These are phyloP conservation scores for Spizellomyces sp. DNA, from an alignment of 192 early-diverging fungal genomes.

Conservation along the genomic window DNA sequence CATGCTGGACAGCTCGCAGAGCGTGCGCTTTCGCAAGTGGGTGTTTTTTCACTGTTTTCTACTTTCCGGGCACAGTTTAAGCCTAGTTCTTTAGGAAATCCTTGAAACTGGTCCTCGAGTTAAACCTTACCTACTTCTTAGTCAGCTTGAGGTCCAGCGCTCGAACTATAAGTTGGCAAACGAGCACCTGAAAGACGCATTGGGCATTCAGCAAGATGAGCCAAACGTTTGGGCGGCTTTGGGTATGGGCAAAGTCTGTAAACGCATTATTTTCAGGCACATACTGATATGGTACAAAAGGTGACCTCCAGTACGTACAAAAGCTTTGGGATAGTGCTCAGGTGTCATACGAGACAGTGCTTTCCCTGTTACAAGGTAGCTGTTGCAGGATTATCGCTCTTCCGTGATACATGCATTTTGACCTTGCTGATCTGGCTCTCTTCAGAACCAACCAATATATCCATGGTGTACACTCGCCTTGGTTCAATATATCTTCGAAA, in stretches of 20 bases:
- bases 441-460: constrained; percentile 44
- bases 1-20: constrained; percentile 57
- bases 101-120: constrained; percentile 38
- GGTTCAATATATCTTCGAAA: constrained; percentile 50
- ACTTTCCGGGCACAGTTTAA: neutral
- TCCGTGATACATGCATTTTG: neutral
- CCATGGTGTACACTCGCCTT: constrained; percentile 53
- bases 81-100: constrained; percentile 36
- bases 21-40: constrained; percentile 49
- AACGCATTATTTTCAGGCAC: neutral
- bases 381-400: neutral
- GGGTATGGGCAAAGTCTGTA: constrained; percentile 23
- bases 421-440: neutral
- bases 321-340: constrained; percentile 46
- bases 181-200: constrained; percentile 46
- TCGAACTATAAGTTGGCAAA: constrained; percentile 41
- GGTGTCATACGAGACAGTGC: constrained; percentile 56
- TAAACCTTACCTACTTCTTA: constrained; percentile 50
- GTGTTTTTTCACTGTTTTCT: neutral
- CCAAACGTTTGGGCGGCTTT: constrained; percentile 57
- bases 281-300: constrained; percentile 7
- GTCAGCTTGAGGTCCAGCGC: constrained; percentile 53
- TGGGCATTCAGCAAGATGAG: constrained; percentile 55
- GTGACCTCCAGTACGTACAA: constrained; percentile 54
- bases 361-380: constrained; percentile 49